These are phyloP conservation scores for Pythium coloratum DNA, from an alignment of 352 stramenopile species.

Conservation along the genomic window DNA sequence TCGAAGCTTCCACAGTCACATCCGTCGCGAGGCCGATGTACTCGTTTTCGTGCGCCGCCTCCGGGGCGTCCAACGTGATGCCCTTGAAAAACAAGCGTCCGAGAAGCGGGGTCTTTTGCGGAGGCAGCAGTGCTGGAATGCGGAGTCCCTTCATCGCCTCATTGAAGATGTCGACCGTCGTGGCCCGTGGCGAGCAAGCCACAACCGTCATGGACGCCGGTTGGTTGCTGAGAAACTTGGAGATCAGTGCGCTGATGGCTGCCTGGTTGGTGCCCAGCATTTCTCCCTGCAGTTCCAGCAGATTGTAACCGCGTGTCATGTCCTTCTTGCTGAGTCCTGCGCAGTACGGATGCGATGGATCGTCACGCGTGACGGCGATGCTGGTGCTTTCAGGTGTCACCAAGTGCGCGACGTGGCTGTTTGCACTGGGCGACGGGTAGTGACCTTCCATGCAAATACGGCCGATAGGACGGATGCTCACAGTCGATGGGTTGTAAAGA, in stretches of 20 bases:
- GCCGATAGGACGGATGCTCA: constrained; percentile 65
- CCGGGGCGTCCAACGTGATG: constrained; percentile 51
- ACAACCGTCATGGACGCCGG: constrained; percentile 57
- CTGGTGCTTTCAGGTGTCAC: constrained; percentile 36
- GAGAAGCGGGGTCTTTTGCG: constrained; percentile 59
- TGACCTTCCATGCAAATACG: constrained; percentile 63
- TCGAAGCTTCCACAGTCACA: constrained; percentile 67
- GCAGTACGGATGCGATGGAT: constrained; percentile 63
- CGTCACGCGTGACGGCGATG: constrained; percentile 42
- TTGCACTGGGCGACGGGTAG: constrained; percentile 37
- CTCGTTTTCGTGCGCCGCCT: constrained; percentile 45
- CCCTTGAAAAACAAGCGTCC: constrained; percentile 64
- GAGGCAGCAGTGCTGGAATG: constrained; percentile 62
- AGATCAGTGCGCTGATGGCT: constrained; percentile 76
- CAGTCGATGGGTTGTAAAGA: constrained; percentile 77
- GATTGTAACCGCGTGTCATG: constrained; percentile 60
- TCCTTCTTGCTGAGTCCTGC: constrained; percentile 27
- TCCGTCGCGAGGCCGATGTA: constrained; percentile 44
- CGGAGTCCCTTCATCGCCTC: constrained; percentile 65
- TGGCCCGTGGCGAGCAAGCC: constrained; percentile 59
- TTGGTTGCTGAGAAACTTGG: constrained; percentile 69
- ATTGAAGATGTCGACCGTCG: constrained; percentile 70
- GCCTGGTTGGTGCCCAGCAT: constrained; percentile 63
- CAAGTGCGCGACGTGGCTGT: constrained; percentile 60
- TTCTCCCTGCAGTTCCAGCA: constrained; percentile 63